Evolutionary conservation across 352 stramenopile genomes (phyloP).

Genomic region (Phytophthora nicotianae): DNA sequence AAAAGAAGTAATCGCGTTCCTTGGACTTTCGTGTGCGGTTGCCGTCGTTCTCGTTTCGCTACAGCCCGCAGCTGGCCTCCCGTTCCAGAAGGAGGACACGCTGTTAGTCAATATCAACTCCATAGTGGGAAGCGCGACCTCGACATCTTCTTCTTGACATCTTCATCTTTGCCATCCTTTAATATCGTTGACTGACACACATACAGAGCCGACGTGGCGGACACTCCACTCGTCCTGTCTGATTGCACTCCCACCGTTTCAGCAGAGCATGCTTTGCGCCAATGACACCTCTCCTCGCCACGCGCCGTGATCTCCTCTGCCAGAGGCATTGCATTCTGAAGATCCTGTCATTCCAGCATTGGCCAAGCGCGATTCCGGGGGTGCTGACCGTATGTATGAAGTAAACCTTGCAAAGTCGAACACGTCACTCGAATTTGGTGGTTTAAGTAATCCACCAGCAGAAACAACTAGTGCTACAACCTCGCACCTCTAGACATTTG

Average conservation of each 20-base stretch:
- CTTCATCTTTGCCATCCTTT: no score
- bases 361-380: not conserved
- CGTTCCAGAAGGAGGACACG: no score
- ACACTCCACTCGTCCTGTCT: slow-evolving; percentile 2
- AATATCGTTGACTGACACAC: no score
- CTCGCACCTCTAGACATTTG: not conserved
- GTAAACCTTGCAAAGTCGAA: not conserved
- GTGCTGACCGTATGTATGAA: no score
- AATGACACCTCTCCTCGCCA: slow-evolving; percentile 6
- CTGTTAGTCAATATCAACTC: no score
- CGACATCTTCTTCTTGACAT: no score
- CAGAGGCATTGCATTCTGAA: not conserved
- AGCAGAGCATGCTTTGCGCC: slow-evolving; percentile 12
- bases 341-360: not conserved
- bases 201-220: no score
- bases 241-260: slow-evolving; percentile 3
- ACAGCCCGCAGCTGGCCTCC: no score
- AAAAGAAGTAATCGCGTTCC: no score
- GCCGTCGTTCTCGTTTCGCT: no score
- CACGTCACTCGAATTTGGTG: not conserved
- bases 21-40: no score
- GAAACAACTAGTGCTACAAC: not conserved
- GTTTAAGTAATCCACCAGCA: not conserved
- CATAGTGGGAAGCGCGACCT: no score
- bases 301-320: slow-evolving; percentile 1